Percentiles rank a stretch among this genome's conserved stretches.
These are phyloP conservation scores for Nothophaeocryptopus gaeumannii DNA, from an alignment of 2,329 filamentous ascomycete species.

Conservation along the genomic window DNA sequence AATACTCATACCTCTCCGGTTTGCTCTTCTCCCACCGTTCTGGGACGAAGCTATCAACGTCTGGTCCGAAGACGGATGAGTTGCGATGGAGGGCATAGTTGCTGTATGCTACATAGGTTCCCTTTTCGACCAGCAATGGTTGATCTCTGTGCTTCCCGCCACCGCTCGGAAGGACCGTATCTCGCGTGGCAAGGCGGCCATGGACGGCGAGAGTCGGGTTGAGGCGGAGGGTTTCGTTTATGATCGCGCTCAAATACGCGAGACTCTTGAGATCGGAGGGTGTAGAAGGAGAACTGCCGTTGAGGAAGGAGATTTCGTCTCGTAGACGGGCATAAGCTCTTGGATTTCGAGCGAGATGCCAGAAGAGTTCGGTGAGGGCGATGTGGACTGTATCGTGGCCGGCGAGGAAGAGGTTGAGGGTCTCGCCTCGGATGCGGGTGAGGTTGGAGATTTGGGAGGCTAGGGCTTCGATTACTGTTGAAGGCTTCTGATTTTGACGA, in stretches of 20 bases:
- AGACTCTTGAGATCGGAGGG: too few species aligned
- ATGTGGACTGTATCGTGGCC: slow-evolving; percentile 53
- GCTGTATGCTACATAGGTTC: slow-evolving; percentile 6
- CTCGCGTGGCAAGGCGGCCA: slow-evolving; percentile 65
- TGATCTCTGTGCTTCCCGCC: slow-evolving; percentile 49
- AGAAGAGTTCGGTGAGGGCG: slow-evolving; percentile 43
- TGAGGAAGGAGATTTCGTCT: slow-evolving; percentile 22
- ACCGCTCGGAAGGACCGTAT: slow-evolving; percentile 69
- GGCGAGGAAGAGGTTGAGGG: slow-evolving; percentile 50
- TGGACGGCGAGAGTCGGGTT: slow-evolving; percentile 77
- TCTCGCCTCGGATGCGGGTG: slow-evolving; percentile 40
- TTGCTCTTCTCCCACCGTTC: slow-evolving; percentile 12
- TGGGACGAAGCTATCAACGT: slow-evolving; percentile 13
- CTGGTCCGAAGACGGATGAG: slow-evolving; percentile 3
- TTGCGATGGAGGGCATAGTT: not conserved
- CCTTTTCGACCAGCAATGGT: slow-evolving; percentile 49
- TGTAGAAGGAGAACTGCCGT: too few species aligned
- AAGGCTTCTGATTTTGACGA: slow-evolving; percentile 5
- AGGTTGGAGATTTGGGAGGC: slow-evolving; percentile 47
- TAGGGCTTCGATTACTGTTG: slow-evolving; percentile 56
- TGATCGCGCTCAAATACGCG: too few species aligned
- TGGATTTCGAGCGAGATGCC: slow-evolving; percentile 25
- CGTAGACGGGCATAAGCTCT: slow-evolving; percentile 24
- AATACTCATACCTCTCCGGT: slow-evolving; percentile 21
- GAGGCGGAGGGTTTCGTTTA: slow-evolving; percentile 52